A percentile compares a stretch with the other conserved stretches of the same genome.
Conservation (phyloP, 805 yeast species). For the Wickerhamomyces alni region DNA sequence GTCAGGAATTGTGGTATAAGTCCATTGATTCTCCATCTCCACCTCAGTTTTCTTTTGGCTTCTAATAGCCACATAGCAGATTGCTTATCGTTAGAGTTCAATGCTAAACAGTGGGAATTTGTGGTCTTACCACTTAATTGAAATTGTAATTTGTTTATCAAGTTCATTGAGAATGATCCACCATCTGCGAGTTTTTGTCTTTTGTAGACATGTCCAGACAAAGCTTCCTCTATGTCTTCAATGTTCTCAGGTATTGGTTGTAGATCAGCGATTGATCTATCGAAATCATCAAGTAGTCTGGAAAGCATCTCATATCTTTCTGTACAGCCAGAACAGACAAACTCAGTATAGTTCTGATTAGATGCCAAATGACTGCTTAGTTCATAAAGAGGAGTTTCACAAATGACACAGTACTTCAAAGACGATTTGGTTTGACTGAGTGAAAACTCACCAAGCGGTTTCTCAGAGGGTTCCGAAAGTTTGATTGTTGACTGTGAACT, state of each 20-base stretch:
- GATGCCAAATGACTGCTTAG: constrained; percentile 34
- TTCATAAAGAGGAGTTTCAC: constrained; percentile 66
- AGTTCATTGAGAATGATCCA: constrained; percentile 25
- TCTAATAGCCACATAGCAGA: constrained; percentile 28
- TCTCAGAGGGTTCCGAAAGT: constrained; percentile 9
- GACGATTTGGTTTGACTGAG: constrained; percentile 6
- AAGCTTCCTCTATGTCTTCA: constrained; percentile 19
- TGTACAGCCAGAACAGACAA: constrained; percentile 60
- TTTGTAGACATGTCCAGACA: constrained; percentile 6
- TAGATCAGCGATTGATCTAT: constrained; percentile 19
- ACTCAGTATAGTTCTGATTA: constrained; percentile 32
- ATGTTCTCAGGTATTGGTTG: constrained; percentile 12
- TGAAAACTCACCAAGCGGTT: constrained; percentile 8
- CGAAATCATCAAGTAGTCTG: constrained; percentile 32
- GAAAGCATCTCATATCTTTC: constrained; percentile 48
- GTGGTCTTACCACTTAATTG: constrained; percentile 18
- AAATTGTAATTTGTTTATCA: constrained; percentile 26
- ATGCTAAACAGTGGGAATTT: not conserved
- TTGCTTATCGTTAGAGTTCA: constrained; percentile 11
- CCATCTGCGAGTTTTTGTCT: constrained; percentile 3
- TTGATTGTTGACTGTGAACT: constrained; percentile 13
- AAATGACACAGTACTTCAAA: constrained; percentile 49
- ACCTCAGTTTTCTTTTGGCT: constrained; percentile 36
- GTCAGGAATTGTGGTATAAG: constrained; percentile 31
- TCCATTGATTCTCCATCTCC: constrained; percentile 48